Evolutionary conservation across 352 stramenopile genomes (phyloP), one percentile per base, ranked within the genome.

Genomic region (Blastocystis sp.): DNA sequence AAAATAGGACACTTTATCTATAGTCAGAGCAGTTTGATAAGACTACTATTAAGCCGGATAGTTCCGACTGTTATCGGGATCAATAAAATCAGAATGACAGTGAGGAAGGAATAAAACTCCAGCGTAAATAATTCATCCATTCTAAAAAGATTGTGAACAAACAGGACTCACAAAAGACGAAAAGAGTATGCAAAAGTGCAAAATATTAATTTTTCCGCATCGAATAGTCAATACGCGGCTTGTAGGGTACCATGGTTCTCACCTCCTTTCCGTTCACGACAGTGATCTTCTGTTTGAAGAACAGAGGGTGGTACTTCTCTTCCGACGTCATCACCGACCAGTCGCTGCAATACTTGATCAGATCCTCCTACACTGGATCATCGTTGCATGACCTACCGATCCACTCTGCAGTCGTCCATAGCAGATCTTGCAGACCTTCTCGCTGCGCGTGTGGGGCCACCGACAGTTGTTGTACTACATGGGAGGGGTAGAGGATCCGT

Each of bases 401-500:
- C 56, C 70, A 43, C 70, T 80, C 55, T 97, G 94, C 90, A 99
- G 96, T 9, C 97, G 93, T 47, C 97, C 97, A 90, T 99, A 99
- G 6, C 96, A 98, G 87, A 99, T 98, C 76, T 96, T 95, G 90
- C 94, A 97, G 54, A 99, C 96, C 92, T 99, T 99, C 89, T 98
- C 97, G 90, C 95, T 98, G 90, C 99, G 99, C 90, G 98, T 99
- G 70, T 97, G 98, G 54, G 94, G 96, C 97, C 97, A 99, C 64
- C 94, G 34, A 34, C 39, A 53, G 18, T 91, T 29, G 43, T 91
- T 90, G 55, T 90, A 91, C 41, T 70, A 93, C 93, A 56, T 18
- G n/a, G 73, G 43, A 62, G 80, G 53, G 13, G 41, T n/a, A 0
- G 43, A 4, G 8, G 7, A 63, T 26, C 20, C 23, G 3, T 47